A percentile compares a stretch with the other conserved stretches of the same genome.
These are phyloP conservation scores for Melampsora medusae DNA, from an alignment of 1,284 basidiomycete species.

Conservation along the genomic window DNA sequence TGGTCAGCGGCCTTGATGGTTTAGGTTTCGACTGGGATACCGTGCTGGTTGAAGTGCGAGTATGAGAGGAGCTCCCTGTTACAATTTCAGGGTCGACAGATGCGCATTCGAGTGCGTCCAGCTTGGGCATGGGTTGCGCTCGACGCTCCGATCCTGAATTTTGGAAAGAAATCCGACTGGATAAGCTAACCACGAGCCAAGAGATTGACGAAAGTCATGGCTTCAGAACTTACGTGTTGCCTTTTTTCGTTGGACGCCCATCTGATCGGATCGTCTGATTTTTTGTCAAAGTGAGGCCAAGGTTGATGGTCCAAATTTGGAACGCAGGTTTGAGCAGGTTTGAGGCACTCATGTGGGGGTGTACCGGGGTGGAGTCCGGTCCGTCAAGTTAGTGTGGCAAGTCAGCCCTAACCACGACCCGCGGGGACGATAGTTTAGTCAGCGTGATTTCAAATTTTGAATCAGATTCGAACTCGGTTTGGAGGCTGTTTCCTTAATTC, in stretches of 20 bases:
- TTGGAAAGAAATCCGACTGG: neutral
- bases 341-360: too few species aligned
- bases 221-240: neutral
- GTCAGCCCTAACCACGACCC: too few species aligned
- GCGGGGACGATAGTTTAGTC: too few species aligned
- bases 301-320: too few species aligned
- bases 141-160: neutral
- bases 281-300: neutral
- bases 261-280: neutral
- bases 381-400: too few species aligned
- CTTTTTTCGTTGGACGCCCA: neutral
- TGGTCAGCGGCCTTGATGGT: neutral
- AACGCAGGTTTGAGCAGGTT: too few species aligned
- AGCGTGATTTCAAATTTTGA: too few species aligned
- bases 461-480: too few species aligned
- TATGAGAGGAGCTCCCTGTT: neutral
- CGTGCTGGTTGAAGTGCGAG: neutral
- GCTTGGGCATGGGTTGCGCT: neutral
- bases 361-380: too few species aligned
- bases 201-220: too few species aligned
- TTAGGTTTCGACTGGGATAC: neutral
- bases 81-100: neutral
- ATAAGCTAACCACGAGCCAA: neutral
- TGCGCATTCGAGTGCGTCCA: neutral
- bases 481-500: too few species aligned